These are phyloP conservation scores for Syzygium malaccense DNA, from an alignment of 441 rosid species.

Conservation along the genomic window DNA sequence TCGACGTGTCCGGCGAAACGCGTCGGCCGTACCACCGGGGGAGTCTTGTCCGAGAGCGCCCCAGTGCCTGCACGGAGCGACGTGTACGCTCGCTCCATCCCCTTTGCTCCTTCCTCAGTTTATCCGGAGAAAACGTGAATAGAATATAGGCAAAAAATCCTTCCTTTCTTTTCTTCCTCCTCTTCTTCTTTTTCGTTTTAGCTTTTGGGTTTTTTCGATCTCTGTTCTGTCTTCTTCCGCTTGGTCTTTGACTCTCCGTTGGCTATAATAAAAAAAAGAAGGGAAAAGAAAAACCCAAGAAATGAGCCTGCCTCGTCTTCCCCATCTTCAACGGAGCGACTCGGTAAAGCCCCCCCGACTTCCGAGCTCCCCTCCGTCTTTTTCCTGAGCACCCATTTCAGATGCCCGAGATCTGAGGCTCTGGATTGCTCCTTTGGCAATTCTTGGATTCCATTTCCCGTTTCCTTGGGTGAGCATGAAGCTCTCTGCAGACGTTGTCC, in stretches of 20 bases:
- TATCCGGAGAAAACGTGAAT: not conserved
- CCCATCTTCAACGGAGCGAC: not conserved
- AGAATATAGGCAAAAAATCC: not conserved
- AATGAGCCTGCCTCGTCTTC: not conserved
- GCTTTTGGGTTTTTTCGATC: not conserved
- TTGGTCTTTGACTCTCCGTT: not conserved
- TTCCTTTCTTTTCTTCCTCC: not conserved
- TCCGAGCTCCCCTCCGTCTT: not conserved
- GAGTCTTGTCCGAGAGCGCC: not conserved
- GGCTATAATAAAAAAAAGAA: not conserved
- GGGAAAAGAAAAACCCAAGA: not conserved
- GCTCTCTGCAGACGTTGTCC: not conserved
- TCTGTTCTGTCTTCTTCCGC: not conserved
- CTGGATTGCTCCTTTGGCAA: not conserved
- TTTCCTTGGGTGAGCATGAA: not conserved
- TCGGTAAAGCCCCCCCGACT: not conserved
- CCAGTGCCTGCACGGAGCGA: not conserved
- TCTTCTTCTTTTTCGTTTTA: not conserved
- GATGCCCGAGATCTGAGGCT: not conserved
- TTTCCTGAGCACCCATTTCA: not conserved
- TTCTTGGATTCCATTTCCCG: not conserved
- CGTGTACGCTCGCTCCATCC: not conserved
- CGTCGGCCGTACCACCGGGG: not conserved
- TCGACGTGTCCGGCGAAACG: not conserved
- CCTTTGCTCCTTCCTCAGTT: not conserved